These are phyloP conservation scores for Triangularia verruculosa DNA, from an alignment of 2,329 filamentous ascomycete genomes.

Conservation along the genomic window DNA sequence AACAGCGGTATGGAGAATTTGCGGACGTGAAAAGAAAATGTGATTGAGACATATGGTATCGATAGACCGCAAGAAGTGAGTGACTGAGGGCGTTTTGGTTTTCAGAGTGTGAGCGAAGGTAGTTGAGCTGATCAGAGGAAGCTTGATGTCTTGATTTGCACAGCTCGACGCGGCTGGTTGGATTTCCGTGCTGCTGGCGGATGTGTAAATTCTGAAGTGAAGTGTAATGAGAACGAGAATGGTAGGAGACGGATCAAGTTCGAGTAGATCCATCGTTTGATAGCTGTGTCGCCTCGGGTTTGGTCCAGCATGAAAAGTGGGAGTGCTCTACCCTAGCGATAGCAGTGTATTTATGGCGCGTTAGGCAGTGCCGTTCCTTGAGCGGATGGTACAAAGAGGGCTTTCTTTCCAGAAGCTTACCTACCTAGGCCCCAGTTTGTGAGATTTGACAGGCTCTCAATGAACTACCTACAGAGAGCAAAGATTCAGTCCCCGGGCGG, in stretches of 20 bases:
- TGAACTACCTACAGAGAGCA: too few relatives aligned
- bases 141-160: background rate
- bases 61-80: slow-evolving; percentile 16
- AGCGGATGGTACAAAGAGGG: too few relatives aligned
- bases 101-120: slow-evolving; percentile 10
- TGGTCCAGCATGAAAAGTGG: too few relatives aligned
- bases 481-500: too few relatives aligned
- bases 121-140: background rate
- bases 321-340: background rate
- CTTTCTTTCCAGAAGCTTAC: too few relatives aligned
- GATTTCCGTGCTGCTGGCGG: too few relatives aligned
- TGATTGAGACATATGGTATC: slow-evolving; percentile 15
- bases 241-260: background rate
- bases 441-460: too few relatives aligned
- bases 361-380: too few relatives aligned
- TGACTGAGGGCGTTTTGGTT: background rate
- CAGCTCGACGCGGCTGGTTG: background rate
- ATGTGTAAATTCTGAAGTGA: slow-evolving; percentile 13
- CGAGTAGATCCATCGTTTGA: background rate
- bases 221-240: slow-evolving; percentile 14
- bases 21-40: slow-evolving; percentile 3
- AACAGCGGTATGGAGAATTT: slow-evolving; percentile 4
- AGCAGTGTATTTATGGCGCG: background rate
- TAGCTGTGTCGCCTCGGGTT: too few relatives aligned
- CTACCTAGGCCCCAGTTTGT: too few relatives aligned